phyloP scores from a whole-genome alignment of 345 rosid genomes.

The Clausena lansium region DNA sequence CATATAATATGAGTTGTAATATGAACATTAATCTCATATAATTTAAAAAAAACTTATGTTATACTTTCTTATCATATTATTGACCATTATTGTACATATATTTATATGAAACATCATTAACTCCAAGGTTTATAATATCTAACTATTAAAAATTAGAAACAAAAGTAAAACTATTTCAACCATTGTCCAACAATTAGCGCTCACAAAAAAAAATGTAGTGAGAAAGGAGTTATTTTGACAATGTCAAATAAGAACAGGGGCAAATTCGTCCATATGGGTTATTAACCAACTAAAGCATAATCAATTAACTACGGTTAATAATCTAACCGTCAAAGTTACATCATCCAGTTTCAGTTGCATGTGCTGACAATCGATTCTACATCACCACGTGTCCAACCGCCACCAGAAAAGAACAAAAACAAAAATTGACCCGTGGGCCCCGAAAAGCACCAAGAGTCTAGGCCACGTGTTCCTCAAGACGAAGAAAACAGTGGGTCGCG shows the following conservation, averaged over 20 bases:
- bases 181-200: neutral
- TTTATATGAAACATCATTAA: too few species aligned
- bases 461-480: conserved; percentile 32
- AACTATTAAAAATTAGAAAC: too few species aligned
- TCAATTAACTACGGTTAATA: conserved; percentile 2
- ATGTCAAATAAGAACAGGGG: neutral
- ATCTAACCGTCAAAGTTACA: neutral
- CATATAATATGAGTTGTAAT: too few species aligned
- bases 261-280: neutral
- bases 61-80: too few species aligned
- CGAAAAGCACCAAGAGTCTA: neutral
- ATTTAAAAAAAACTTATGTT: too few species aligned
- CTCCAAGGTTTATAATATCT: too few species aligned
- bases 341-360: neutral
- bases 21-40: too few species aligned
- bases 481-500: conserved; percentile 1
- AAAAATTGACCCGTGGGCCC: conserved; percentile 11
- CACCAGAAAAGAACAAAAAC: conserved; percentile 2
- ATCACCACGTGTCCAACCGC: conserved; percentile 16
- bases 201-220: neutral
- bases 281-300: neutral
- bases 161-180: too few species aligned
- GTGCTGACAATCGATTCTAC: neutral
- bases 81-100: too few species aligned
- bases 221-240: too few species aligned